Percentiles rank a stretch among this genome's conserved stretches.
Conservation (phyloP, 495 filamentous ascomycete genomes). For the Oidiodendron maius region DNA sequence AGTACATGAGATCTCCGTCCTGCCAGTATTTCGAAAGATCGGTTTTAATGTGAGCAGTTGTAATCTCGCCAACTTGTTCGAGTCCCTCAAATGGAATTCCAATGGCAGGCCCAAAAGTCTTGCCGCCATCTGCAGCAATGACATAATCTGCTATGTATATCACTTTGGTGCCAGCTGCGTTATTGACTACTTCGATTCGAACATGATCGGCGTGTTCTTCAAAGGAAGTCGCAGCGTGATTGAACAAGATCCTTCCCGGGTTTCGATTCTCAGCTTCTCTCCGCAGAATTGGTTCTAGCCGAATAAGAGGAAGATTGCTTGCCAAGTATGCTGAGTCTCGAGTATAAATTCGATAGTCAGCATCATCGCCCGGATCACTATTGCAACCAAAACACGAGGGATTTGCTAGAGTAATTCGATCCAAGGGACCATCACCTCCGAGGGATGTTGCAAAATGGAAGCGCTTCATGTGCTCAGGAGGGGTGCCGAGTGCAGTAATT, state of each 20-base stretch:
- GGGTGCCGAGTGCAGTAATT: slow-evolving; percentile 21
- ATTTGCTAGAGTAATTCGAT: neutral
- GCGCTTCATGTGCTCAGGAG: neutral
- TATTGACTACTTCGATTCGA: neutral
- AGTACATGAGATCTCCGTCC: neutral
- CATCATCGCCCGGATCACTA: neutral
- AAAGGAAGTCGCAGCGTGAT: slow-evolving; percentile 1
- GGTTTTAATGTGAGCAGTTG: slow-evolving; percentile 1
- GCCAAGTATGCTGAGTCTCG: neutral
- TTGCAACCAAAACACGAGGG: neutral
- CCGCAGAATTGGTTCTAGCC: slow-evolving; percentile 4
- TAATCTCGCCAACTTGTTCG: slow-evolving; percentile 1
- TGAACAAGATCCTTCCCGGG: slow-evolving; percentile 4
- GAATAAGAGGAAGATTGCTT: neutral
- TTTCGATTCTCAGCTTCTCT: neutral
- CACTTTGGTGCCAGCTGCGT: neutral
- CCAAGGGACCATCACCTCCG: slow-evolving; percentile 2
- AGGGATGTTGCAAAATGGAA: neutral
- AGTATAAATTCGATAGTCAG: neutral
- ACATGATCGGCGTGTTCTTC: neutral
- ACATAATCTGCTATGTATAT: slow-evolving; percentile 5
- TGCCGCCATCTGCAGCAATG: slow-evolving; percentile 6
- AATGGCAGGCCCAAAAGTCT: slow-evolving; percentile 10
- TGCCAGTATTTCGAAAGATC: slow-evolving; percentile 11
- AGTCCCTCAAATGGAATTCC: slow-evolving; percentile 14